Conservation (phyloP, 2,329 filamentous ascomycete genomes). For the Coniella vitis region DNA sequence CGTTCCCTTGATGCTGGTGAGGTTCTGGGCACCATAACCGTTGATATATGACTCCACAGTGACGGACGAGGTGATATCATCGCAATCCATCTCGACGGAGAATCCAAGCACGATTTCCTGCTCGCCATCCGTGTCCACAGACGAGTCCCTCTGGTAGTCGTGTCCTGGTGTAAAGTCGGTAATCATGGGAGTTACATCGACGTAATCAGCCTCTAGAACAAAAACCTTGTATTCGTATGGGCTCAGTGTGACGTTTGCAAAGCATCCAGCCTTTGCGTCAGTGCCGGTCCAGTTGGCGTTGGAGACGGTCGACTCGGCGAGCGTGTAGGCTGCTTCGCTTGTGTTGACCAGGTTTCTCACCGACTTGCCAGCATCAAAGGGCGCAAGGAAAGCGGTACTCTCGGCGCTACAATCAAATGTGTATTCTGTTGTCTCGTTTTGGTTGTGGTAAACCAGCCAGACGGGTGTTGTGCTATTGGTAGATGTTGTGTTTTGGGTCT, state of each 20-base stretch:
- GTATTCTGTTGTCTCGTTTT: conserved; percentile 43
- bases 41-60: conserved; percentile 46
- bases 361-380: conserved; percentile 44
- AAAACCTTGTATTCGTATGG: conserved; percentile 53
- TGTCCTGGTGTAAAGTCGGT: conserved; percentile 55
- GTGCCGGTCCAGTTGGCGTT: conserved; percentile 15
- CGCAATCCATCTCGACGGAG: conserved; percentile 53
- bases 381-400: conserved; percentile 45
- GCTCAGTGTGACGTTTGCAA: conserved; percentile 42
- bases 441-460: conserved; percentile 43
- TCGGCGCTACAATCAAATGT: conserved; percentile 30
- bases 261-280: conserved; percentile 35
- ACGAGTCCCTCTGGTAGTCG: conserved; percentile 42
- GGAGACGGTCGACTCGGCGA: conserved; percentile 37
- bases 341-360: conserved; percentile 52
- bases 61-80: conserved; percentile 40
- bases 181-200: conserved; percentile 46
- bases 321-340: conserved; percentile 31
- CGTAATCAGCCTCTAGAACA: conserved; percentile 45
- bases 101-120: conserved; percentile 46
- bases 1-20: conserved; percentile 2
- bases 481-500: conserved; percentile 41
- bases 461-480: conserved; percentile 39
- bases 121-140: conserved; percentile 25
- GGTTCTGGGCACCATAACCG: conserved; percentile 11